Evolutionary conservation across 768 basidiomycete species (phyloP).

Genomic region (Exsudoporus frostii): DNA sequence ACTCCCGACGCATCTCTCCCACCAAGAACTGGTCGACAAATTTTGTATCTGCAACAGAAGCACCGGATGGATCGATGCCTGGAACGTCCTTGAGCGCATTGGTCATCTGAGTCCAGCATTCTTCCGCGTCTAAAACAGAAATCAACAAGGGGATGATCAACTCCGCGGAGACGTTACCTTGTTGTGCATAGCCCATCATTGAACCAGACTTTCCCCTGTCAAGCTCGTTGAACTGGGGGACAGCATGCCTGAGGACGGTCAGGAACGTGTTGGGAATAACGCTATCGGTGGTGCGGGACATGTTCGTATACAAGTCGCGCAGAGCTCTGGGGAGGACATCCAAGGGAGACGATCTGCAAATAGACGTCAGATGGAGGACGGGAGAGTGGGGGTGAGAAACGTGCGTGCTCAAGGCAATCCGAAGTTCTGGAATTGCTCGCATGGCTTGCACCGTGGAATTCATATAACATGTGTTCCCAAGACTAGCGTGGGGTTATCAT

Average conservation of each 20-base stretch:
- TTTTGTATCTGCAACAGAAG: slow-evolving; percentile 40
- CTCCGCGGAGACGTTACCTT: slow-evolving; percentile 39
- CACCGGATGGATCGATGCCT: slow-evolving; percentile 34
- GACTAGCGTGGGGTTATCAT: slow-evolving; percentile 30
- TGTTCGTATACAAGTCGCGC: slow-evolving; percentile 65
- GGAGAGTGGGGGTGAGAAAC: slow-evolving; percentile 15
- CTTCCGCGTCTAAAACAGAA: slow-evolving; percentile 74
- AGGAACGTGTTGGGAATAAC: slow-evolving; percentile 73
- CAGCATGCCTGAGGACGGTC: slow-evolving; percentile 63
- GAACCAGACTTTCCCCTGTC: slow-evolving; percentile 42
- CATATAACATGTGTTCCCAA: slow-evolving; percentile 98
- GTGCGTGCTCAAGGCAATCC: slow-evolving; percentile 61
- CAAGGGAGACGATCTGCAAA: slow-evolving; percentile 34
- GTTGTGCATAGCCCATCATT: slow-evolving; percentile 70
- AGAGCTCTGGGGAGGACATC: slow-evolving; percentile 49
- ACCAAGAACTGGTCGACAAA: slow-evolving; percentile 82
- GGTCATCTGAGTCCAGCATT: slow-evolving; percentile 78
- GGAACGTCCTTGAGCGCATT: slow-evolving; percentile 71
- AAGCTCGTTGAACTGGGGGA: slow-evolving; percentile 89
- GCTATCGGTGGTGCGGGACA: slow-evolving; percentile 73
- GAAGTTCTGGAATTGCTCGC: slow-evolving; percentile 87
- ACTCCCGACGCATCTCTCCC: slow-evolving; percentile 76
- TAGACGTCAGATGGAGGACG: not conserved
- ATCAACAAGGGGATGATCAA: slow-evolving; percentile 1
- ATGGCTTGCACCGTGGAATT: slow-evolving; percentile 94